Conservation (phyloP, 257 asterid species). For the Solanum sitiens region DNA sequence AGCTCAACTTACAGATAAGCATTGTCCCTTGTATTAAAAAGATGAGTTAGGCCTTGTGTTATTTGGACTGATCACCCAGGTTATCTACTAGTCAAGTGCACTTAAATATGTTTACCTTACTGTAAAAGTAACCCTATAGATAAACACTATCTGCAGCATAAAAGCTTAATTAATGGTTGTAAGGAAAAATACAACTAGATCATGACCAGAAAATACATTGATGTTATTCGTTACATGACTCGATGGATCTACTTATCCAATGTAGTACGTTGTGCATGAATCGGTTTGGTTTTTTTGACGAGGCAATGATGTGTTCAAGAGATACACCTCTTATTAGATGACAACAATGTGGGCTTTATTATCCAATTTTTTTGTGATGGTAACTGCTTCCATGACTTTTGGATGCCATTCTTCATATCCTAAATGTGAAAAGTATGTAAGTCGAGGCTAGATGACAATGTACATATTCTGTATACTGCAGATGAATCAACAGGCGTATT, state of each 20-base stretch:
- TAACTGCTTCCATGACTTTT: not conserved
- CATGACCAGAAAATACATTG: not conserved
- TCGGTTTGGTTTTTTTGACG: not conserved
- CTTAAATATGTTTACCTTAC: not conserved
- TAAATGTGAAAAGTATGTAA: not conserved
- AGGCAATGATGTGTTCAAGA: not conserved
- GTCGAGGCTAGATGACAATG: not conserved
- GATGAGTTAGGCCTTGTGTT: not conserved
- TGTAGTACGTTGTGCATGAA: not conserved
- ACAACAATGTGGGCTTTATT: not conserved
- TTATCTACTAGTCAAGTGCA: not conserved
- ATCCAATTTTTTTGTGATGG: not conserved
- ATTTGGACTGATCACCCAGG: not conserved
- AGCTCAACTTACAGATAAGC: not conserved
- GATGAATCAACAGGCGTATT: constrained; percentile 84
- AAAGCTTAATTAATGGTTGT: not conserved
- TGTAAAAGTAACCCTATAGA: not conserved
- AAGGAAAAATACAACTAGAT: not conserved
- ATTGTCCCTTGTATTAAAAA: not conserved
- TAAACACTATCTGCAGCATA: not conserved
- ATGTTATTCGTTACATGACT: not conserved
- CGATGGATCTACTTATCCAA: not conserved
- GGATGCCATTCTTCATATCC: not conserved
- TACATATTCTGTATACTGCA: constrained; percentile 23
- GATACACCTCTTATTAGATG: not conserved